phyloP scores from a whole-genome alignment of 768 basidiomycete species.

The Rhodosporidiobolus sp. region DNA sequence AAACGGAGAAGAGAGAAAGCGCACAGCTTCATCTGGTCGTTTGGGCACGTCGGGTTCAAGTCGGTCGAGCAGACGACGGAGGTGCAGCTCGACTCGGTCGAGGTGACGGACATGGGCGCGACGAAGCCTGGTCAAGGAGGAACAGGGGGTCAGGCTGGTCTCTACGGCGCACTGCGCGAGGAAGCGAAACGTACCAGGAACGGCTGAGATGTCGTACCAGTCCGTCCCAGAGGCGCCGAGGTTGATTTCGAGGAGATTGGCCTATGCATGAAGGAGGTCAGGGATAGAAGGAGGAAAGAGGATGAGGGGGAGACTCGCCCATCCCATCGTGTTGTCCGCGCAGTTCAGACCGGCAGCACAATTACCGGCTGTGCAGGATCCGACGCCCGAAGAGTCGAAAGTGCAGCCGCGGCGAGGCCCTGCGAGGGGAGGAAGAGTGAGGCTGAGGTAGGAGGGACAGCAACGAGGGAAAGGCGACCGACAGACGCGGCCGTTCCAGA shows the following conservation, averaged over 20 bases:
- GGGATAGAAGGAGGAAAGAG: neutral
- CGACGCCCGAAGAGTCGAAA: neutral
- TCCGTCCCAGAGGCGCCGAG: neutral
- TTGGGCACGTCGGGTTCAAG: constrained; percentile 1
- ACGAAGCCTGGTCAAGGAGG: neutral
- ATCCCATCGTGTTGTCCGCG: constrained; percentile 10
- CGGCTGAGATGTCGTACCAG: constrained; percentile 7
- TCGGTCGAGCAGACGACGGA: constrained; percentile 9
- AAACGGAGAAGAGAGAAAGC: too few species aligned
- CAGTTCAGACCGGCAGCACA: constrained; percentile 3
- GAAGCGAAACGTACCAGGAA: neutral
- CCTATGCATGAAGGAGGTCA: neutral
- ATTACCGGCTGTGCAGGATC: constrained; percentile 5
- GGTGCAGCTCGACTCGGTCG: neutral
- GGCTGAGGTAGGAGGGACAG: too few species aligned
- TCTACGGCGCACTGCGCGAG: too few species aligned
- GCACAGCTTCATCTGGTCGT: neutral
- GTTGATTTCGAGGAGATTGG: neutral
- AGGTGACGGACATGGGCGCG: constrained; percentile 3
- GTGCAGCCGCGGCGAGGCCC: constrained; percentile 17
- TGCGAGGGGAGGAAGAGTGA: too few species aligned
- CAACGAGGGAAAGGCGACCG: too few species aligned
- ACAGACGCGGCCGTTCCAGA: constrained; percentile 21
- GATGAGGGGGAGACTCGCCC: neutral
- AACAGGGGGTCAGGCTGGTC: too few species aligned